These are phyloP conservation scores for Huntiella abstrusa DNA, from an alignment of 2,329 filamentous ascomycete species.

Conservation along the genomic window DNA sequence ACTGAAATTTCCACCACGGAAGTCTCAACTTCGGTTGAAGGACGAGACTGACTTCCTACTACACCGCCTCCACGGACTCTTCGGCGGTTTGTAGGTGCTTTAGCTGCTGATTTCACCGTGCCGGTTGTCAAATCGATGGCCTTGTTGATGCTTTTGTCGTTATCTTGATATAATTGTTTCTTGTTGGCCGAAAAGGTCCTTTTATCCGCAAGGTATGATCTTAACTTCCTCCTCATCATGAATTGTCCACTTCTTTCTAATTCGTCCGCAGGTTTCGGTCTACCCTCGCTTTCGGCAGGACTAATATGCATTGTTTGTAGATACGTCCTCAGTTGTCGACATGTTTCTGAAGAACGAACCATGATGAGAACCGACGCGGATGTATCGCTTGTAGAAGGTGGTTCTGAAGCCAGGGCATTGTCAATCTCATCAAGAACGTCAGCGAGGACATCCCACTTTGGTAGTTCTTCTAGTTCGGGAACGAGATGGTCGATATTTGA, in stretches of 20 bases:
- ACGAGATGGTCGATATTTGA: constrained; percentile 41
- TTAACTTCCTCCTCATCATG: constrained; percentile 77
- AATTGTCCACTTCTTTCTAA: constrained; percentile 51
- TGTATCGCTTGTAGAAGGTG: constrained; percentile 56
- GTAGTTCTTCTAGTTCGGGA: constrained; percentile 79
- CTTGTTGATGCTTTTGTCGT: constrained; percentile 55
- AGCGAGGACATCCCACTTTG: constrained; percentile 81
- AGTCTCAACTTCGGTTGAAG: constrained; percentile 40
- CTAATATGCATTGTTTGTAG: constrained; percentile 67
- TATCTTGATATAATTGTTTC: constrained; percentile 57
- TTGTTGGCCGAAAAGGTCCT: constrained; percentile 73
- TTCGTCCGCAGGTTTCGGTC: constrained; percentile 14
- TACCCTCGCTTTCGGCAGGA: not conserved
- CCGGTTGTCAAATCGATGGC: constrained; percentile 29
- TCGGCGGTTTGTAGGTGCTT: constrained; percentile 54
- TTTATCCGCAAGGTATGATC: constrained; percentile 83
- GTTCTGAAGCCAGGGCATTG: constrained; percentile 70
- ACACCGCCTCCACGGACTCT: constrained; percentile 63
- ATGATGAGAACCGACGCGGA: constrained; percentile 76
- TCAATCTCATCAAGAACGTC: constrained; percentile 90
- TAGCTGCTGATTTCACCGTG: constrained; percentile 28
- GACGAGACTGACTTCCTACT: constrained; percentile 24
- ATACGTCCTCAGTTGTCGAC: constrained; percentile 76
- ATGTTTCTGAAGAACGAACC: constrained; percentile 77
- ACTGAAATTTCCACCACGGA: not conserved